These are phyloP conservation scores for Mycena galericulata DNA, from an alignment of 768 basidiomycete genomes.

Conservation along the genomic window DNA sequence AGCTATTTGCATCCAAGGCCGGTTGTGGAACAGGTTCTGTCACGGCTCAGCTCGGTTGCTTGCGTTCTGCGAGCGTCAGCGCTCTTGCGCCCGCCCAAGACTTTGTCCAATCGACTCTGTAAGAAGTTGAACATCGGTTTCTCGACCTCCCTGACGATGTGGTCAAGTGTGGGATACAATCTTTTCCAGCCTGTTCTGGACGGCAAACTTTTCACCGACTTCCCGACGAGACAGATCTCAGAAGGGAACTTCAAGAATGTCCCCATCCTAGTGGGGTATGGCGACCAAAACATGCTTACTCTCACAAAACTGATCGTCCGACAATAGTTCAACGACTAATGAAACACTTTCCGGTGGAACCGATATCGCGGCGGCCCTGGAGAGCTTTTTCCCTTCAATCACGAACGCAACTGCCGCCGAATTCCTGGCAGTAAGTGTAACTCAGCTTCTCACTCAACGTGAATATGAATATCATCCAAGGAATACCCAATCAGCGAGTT, in stretches of 20 bases:
- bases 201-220: constrained; percentile 61
- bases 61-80: constrained; percentile 63
- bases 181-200: constrained; percentile 68
- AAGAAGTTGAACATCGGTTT: background rate
- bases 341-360: constrained; percentile 63
- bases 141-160: background rate
- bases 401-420: constrained; percentile 52
- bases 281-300: background rate
- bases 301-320: too few species aligned
- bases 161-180: constrained; percentile 52
- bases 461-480: background rate
- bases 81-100: constrained; percentile 69
- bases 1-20: constrained; percentile 60
- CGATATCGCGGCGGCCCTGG: constrained; percentile 52
- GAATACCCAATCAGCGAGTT: constrained; percentile 53
- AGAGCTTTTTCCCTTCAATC: constrained; percentile 59
- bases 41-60: constrained; percentile 54
- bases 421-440: constrained; percentile 46
- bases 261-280: constrained; percentile 70
- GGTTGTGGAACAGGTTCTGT: constrained; percentile 59
- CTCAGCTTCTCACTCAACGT: background rate
- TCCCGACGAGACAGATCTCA: constrained; percentile 60
- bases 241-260: constrained; percentile 61
- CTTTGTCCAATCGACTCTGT: constrained; percentile 8
- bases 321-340: constrained; percentile 64